Base-by-base conservation (phyloP, 192 early-diverging fungal species). In the Coemansia sp. region DNA sequence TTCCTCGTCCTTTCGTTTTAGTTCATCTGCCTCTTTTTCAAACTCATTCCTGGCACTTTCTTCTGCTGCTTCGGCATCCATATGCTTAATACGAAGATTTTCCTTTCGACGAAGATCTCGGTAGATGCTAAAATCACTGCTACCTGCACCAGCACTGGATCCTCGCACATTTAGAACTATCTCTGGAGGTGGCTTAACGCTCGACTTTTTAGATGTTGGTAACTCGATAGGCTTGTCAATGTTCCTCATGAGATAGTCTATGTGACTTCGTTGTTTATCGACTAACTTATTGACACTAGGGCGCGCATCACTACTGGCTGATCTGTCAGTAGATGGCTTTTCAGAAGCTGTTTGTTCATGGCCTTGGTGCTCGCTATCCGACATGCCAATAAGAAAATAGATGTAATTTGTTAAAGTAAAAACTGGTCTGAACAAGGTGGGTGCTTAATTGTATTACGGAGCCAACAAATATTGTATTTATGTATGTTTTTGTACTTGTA, bases 111-210 rank as follows among this genome's bases (percentile, higher is more conserved):
- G 84, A 50, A 90, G 78, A 22, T 92, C 89, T 70, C 94, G 77
- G 64, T 98, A 98, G 1, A 95, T 92, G 75, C 96, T 94, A 61
- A 98, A 98, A 70, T 98, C 96, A 33, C 94, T 94, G 84, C 91
- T 93, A 17, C 95, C 93, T 5, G 96, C 96, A 36, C 96, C 96
- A 0, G 96, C 95, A 76, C 91, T 94, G 14, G 94, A 97, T 25
- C 95, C 92, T 70, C 70, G 87, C 21, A 95, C 90, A 75, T 96
- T 98, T 21, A 92, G 84, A 8, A 96, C 93, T 75, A 95, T 89
- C 52, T 96, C 92, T 51, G 86, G 87, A 31, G 95, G 94, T 21
- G 85, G 79, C 57, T 87, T 88, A 24, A 84, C 6, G 5, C 20
- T 54, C 27, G 82, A 67, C n/a, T 75, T 81, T 14, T 78, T 70